A percentile compares a stretch with the other conserved stretches of the same genome.
Conservation (phyloP, 2,329 filamentous ascomycete species). For the Trichophyton schoenleinii region DNA sequence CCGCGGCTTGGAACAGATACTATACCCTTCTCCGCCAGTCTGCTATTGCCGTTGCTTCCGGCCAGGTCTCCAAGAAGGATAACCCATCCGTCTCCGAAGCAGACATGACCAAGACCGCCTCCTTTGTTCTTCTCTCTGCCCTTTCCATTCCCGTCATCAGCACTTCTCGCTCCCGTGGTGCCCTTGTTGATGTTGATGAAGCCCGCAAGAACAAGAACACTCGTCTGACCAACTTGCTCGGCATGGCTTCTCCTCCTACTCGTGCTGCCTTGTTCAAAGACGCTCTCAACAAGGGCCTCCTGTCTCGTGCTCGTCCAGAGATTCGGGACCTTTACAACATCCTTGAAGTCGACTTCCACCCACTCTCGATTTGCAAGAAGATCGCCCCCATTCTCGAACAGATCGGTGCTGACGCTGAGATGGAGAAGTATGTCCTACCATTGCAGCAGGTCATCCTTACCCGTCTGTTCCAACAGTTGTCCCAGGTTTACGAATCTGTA, state of each 20-base stretch:
- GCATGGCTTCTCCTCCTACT: constrained; percentile 81
- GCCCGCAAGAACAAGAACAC: constrained; percentile 98
- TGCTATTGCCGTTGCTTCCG: constrained; percentile 65
- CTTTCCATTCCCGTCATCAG: constrained; percentile 98
- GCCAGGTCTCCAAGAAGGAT: constrained; percentile 84
- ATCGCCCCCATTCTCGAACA: constrained; percentile 90
- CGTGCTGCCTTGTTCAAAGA: constrained; percentile 90
- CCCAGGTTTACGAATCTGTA: constrained; percentile 97
- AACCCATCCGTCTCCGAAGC: constrained; percentile 81
- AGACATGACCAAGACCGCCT: constrained; percentile 86
- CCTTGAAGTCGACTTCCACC: constrained; percentile 97
- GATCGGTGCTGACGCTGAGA: constrained; percentile 86
- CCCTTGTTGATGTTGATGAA: constrained; percentile 92
- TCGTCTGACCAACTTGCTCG: constrained; percentile 85
- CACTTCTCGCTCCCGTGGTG: constrained; percentile 88
- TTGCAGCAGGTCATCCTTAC: constrained; percentile 98
- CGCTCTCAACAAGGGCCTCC: constrained; percentile 83
- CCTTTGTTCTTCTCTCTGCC: constrained; percentile 87
- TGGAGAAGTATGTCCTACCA: constrained; percentile 92
- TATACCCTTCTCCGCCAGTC: constrained; percentile 94
- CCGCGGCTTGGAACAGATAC: constrained; percentile 92
- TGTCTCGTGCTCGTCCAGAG: constrained; percentile 84
- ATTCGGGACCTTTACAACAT: constrained; percentile 98
- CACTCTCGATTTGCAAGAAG: constrained; percentile 96
- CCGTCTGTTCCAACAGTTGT: constrained; percentile 95